Base-by-base conservation (phyloP, 768 basidiomycete species). In the Lactarius hatsudake region DNA sequence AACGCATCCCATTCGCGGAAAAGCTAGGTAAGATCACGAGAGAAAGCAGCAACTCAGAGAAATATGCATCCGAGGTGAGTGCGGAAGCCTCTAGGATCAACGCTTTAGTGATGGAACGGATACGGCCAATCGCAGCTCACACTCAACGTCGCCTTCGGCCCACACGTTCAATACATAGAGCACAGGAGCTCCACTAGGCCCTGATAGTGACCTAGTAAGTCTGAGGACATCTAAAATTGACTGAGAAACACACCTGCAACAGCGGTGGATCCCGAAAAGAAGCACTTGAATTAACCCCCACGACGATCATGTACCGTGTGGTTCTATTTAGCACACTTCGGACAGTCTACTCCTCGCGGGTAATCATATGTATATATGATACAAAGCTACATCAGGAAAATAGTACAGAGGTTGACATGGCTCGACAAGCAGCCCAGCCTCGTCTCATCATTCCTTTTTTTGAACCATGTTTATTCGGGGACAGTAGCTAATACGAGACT, bases 111-210 rank as follows among this genome's bases (percentile, higher is more conserved):
- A 62, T 3, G 32, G 18, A 40, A 34, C 18, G n/a, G 10, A 23
- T 43, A 20, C 5, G 38, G 13, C 15, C 7, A 34, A 9, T 7
- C 60, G 54, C 26, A 34, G 69, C 87, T 72, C 74, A 92, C 90
- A 82, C 74, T 86, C 84, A 42, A 76, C 75, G 30, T 78, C 75
- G n/a, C 78, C 81, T 54, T 84, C 79, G 38, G 75, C 71, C 85
- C 9, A 88, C 2, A 85, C 81, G 72, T 90, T 86, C 75, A 94
- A 71, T 1, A 85, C 83, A 77, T 94, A 94, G 63, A 90, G 87
- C 62, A 96, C 70, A 42, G 76, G 79, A 4, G 87, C 88, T n/a
- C 85, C 86, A 55, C 91, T 91, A 2, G 87, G 84, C 17, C 89
- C 79, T n/a, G 88, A 86, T 30, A 90, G 75, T 5, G 80, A 78